These are phyloP conservation scores for Lichtheimia ornata DNA, from an alignment of 371 early-diverging fungal genomes.

Conservation along the genomic window DNA sequence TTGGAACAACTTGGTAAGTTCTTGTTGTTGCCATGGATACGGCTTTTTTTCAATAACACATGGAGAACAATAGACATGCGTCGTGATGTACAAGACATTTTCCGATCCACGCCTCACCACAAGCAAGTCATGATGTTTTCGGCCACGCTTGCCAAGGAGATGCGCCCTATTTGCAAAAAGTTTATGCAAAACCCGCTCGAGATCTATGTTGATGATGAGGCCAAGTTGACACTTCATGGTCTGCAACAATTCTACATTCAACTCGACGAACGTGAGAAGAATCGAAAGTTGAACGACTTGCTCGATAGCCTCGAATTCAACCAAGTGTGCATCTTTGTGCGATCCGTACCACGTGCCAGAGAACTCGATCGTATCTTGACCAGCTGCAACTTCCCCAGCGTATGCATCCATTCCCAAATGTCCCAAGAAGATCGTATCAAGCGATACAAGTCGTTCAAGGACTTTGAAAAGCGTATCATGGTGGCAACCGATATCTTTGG, in stretches of 20 bases:
- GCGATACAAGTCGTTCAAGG: conserved; percentile 96
- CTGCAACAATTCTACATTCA: conserved; percentile 95
- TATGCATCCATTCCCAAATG: conserved; percentile 92
- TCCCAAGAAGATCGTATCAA: conserved; percentile 89
- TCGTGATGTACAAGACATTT: conserved; percentile 95
- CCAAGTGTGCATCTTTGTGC: conserved; percentile 98
- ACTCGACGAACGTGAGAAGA: conserved; percentile 88
- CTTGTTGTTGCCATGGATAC: not conserved
- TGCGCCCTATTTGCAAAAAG: conserved; percentile 91
- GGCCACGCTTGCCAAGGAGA: conserved; percentile 93
- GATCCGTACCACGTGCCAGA: conserved; percentile 86
- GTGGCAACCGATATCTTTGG: conserved; percentile 99
- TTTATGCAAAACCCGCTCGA: conserved; percentile 98
- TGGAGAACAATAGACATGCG: conserved; percentile 81
- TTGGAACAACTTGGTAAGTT: conserved; percentile 83
- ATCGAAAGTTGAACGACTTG: conserved; percentile 90
- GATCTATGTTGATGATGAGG: conserved; percentile 98
- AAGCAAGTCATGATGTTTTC: conserved; percentile 99
- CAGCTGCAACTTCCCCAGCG: conserved; percentile 92
- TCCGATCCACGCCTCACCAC: conserved; percentile 90
- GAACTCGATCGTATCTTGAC: conserved; percentile 88
- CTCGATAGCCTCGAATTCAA: conserved; percentile 94
- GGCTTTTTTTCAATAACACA: too few species aligned
- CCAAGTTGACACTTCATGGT: conserved; percentile 97
- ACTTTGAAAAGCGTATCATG: conserved; percentile 92